Base-by-base conservation (phyloP, 805 yeast species). In the Kluyveromyces starmeri region DNA sequence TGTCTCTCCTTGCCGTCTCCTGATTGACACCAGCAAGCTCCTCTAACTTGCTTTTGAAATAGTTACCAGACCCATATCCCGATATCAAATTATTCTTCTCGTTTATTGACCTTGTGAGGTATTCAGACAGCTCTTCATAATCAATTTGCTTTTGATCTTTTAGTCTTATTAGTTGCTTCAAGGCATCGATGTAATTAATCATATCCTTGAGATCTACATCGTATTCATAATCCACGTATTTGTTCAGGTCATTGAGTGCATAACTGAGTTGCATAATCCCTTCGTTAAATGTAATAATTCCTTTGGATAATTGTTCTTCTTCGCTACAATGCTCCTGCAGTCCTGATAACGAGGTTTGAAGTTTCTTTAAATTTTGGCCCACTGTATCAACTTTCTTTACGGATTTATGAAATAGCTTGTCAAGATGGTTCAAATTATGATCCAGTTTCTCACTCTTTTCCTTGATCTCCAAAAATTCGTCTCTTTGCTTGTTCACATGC, bases 121-220 rank as follows among this genome's bases (percentile, higher is more conserved):
- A 89, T 36, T 82, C 94, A 25, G 75, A 72, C 28, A 89, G 64
- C 34, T 83, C 94, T 52, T 92, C 96, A 50, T 80, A 78, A 55
- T 89, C 98, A 18, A 89, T 72, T 47, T 83, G 88, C 55, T 88
- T 88, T 52, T 85, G 86, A 50, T 89, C 97, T 44, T 89, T 85
- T 37, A 83, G 68, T 51, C 81, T 86, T 35, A 92, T 71, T 39
- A 89, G 62, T 41, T 70, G 73, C 48, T 75, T 75, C 45, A 82
- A 61, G 15, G 81, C 73, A 32, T 62, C 64, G 28, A 80, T 72
- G 47, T 82, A 92, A 58, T 83, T 88, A 42, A 89, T 85, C 59
- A 92, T 68, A 57, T 92, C 97, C 45, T 83, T 80, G 44, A 92
- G 61, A 9, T 94, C 76, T 2, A 83, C 82, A 32, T 85, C 67